Conservation (phyloP, 495 filamentous ascomycete species). For the Xylaria nigripes region DNA sequence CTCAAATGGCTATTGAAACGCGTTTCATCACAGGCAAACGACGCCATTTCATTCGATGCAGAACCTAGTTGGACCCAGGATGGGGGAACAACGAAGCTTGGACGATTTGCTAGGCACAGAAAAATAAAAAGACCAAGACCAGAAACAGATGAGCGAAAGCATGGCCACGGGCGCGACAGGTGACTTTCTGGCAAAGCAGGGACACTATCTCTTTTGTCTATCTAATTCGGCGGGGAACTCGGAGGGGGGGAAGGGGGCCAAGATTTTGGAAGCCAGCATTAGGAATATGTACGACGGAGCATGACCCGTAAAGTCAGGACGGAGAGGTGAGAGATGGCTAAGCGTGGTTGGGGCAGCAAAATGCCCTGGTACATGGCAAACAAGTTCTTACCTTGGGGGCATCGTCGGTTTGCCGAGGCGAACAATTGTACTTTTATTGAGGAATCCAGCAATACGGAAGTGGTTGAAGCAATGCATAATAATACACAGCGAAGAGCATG, state of each 20-base stretch:
- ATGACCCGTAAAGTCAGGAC: slow-evolving; percentile 1
- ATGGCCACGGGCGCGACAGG: slow-evolving; percentile 7
- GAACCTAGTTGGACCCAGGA: neutral
- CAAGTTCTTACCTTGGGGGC: slow-evolving; percentile 10
- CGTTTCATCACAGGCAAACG: neutral
- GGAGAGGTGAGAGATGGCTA: neutral
- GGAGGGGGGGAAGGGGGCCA: slow-evolving; percentile 1
- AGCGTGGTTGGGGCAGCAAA: neutral
- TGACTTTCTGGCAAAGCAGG: slow-evolving; percentile 12
- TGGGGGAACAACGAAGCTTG: neutral
- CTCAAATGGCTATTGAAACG: neutral
- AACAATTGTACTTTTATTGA: slow-evolving; percentile 13
- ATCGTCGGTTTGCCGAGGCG: slow-evolving; percentile 14
- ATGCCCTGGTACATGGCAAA: slow-evolving; percentile 7
- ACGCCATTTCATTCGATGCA: neutral
- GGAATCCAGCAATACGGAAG: slow-evolving; percentile 10
- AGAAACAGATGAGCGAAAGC: slow-evolving; percentile 5
- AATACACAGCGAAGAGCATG: slow-evolving; percentile 4
- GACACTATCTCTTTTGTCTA: slow-evolving; percentile 18
- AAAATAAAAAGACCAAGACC: slow-evolving; percentile 2
- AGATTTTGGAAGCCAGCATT: slow-evolving; percentile 21
- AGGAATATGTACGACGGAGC: slow-evolving; percentile 26
- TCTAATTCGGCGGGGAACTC: slow-evolving; percentile 13
- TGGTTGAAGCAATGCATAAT: slow-evolving; percentile 9
- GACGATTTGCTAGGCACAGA: neutral